Evolutionary conservation across 192 early-diverging fungal genomes (phyloP), one percentile per base, ranked within the genome.

Genomic region (Coemansia nantahalensis): DNA sequence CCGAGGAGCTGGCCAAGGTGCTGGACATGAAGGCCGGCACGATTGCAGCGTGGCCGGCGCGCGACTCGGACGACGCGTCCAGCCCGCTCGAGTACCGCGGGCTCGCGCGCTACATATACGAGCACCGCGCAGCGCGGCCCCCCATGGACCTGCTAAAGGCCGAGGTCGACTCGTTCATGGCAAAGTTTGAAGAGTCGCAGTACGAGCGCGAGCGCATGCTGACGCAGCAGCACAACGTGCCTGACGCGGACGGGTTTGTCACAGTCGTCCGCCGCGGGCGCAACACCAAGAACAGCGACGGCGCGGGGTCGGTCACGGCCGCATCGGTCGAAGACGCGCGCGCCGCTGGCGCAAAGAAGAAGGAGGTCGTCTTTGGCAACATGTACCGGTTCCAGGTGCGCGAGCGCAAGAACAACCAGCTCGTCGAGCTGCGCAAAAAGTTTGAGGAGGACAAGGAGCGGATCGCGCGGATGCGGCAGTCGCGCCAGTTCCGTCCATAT

Each of bases 331-430:
- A 79, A 10, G 79, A 80, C 42, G 72, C 75, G 65, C 51, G 56
- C 74, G 48, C 84, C 85, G 67, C 83, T 63, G 54, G 90, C 3
- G 40, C 24, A 3, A 50, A 46, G 54, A 65, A 93, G 84, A 87
- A 90, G 79, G 82, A 86, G 52, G 85, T 86, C 45, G 21, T 51
- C 45, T 78, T 91, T 40, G 81, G 83, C 19, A 88, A 97, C 78
- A 92, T 97, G 83, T 97, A 97, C 66, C 79, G 92, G 13, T 97
- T 97, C 85, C 94, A 97, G 79, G 80, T 92, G 82, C 82, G 92
- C 19, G 92, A 97, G 78, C 80, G 72, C 32, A 95, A 95, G 71
- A 79, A 86, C 39, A 84, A 92, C 65, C 86, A 97, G 86, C 80
- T 95, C 32, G 74, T 79, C 3, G 90, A 95, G 44, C 71, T 97